A percentile compares a stretch with the other conserved stretches of the same genome.
Evolutionary conservation across 2,329 filamentous ascomycete species (phyloP).

Genomic region (Stagonosporopsis vannaccii): DNA sequence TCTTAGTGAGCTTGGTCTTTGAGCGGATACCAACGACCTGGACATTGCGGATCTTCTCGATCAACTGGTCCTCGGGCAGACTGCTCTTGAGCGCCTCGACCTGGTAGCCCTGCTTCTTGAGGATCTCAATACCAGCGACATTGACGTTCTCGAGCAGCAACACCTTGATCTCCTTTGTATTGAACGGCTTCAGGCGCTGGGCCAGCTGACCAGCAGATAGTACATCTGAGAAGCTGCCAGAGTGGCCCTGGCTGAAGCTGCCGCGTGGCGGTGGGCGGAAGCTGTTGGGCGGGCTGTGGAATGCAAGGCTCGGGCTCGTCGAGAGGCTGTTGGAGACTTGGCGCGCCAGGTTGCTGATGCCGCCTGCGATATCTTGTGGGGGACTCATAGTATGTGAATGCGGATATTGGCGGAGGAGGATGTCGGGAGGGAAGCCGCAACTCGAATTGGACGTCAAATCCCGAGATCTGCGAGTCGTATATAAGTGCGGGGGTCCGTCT

Average conservation of each 20-base stretch:
- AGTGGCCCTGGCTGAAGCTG: constrained; percentile 47
- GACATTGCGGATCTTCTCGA: constrained; percentile 97
- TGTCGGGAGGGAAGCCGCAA: constrained; percentile 15
- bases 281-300: constrained; percentile 76
- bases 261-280: constrained; percentile 48
- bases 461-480: constrained; percentile 15
- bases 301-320: constrained; percentile 75
- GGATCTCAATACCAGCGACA: constrained; percentile 82
- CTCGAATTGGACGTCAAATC: constrained; percentile 28
- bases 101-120: constrained; percentile 89
- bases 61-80: constrained; percentile 88
- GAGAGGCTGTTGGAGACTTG: constrained; percentile 66
- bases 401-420: constrained; percentile 28
- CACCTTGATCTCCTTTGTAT: constrained; percentile 95
- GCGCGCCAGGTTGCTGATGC: constrained; percentile 50
- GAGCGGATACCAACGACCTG: constrained; percentile 98
- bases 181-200: constrained; percentile 93
- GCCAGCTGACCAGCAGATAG: constrained; percentile 49
- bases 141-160: constrained; percentile 96
- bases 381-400: constrained; percentile 41
- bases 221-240: constrained; percentile 34
- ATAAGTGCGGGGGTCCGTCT: constrained; percentile 7
- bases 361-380: constrained; percentile 47
- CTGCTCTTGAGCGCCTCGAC: constrained; percentile 91
- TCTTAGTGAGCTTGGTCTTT: constrained; percentile 91